These are phyloP conservation scores for Castanea crenata DNA, from an alignment of 306 rosid species.

Conservation along the genomic window DNA sequence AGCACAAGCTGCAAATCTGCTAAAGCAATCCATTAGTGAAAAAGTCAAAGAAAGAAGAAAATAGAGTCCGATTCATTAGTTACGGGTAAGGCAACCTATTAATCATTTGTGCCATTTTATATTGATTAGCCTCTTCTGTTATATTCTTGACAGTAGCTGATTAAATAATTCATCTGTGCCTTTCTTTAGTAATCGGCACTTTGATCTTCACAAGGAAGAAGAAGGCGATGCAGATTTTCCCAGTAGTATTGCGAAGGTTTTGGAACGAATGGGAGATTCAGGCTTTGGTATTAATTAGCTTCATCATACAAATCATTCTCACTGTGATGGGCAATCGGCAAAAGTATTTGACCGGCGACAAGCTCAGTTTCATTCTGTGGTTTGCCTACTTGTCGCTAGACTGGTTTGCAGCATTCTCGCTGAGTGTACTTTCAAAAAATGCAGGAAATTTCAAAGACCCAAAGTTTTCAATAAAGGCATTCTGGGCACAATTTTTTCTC, in stretches of 20 bases:
- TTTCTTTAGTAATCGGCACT: constrained; percentile 15
- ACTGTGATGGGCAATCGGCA: constrained; percentile 24
- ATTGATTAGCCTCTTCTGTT: too few species aligned
- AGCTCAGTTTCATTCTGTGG: constrained; percentile 25
- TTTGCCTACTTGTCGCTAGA: constrained; percentile 29
- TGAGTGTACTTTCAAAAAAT: constrained; percentile 21
- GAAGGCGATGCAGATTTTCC: constrained; percentile 8
- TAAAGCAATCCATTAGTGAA: too few species aligned
- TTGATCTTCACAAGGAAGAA: constrained; percentile 1
- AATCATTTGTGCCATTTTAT: too few species aligned
- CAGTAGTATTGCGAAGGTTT: neutral
- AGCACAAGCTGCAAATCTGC: too few species aligned
- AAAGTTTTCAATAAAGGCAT: constrained; percentile 5
- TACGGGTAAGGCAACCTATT: too few species aligned
- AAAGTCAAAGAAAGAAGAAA: too few species aligned
- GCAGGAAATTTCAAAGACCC: neutral
- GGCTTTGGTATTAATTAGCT: constrained; percentile 25
- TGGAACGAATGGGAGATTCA: constrained; percentile 33
- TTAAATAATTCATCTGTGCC: too few species aligned
- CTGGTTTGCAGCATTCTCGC: constrained; percentile 28
- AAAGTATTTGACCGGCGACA: neutral
- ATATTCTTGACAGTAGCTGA: too few species aligned
- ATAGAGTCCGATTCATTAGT: too few species aligned
- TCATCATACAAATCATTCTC: constrained; percentile 25
- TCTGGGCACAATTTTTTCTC: constrained; percentile 44